Conservation (phyloP, 2,329 filamentous ascomycete genomes). For the Cryphonectria nitschkei region DNA sequence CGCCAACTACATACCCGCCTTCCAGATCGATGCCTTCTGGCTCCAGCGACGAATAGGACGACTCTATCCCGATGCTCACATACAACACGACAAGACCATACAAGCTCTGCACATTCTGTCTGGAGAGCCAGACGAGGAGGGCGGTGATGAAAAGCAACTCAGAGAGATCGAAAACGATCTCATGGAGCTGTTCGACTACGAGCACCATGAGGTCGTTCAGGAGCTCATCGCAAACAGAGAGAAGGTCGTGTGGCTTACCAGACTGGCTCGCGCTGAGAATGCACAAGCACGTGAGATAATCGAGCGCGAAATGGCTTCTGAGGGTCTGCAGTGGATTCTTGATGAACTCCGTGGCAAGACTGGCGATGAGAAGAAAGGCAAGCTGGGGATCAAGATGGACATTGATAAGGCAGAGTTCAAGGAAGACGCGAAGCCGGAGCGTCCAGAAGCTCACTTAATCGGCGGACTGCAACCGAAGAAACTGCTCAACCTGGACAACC, state of each 20-base stretch:
- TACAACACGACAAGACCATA: slow-evolving; percentile 89
- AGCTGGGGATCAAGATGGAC: slow-evolving; percentile 94
- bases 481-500: slow-evolving; percentile 90
- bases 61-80: slow-evolving; percentile 88
- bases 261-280: slow-evolving; percentile 80
- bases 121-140: slow-evolving; percentile 68
- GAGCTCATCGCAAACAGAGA: slow-evolving; percentile 91
- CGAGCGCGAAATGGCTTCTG: slow-evolving; percentile 88
- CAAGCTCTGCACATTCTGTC: slow-evolving; percentile 82
- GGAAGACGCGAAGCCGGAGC: slow-evolving; percentile 55
- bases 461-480: slow-evolving; percentile 86
- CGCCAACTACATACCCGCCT: slow-evolving; percentile 71
- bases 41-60: slow-evolving; percentile 88
- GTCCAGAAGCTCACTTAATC: slow-evolving; percentile 69
- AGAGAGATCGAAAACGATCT: slow-evolving; percentile 97
- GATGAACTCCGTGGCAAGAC: slow-evolving; percentile 83
- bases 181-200: slow-evolving; percentile 98
- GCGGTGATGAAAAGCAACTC: slow-evolving; percentile 81
- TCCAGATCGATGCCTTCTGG: slow-evolving; percentile 98
- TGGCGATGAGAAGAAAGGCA: slow-evolving; percentile 62
- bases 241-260: slow-evolving; percentile 94
- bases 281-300: slow-evolving; percentile 75
- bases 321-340: slow-evolving; percentile 83
- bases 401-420: slow-evolving; percentile 71
- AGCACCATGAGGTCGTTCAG: slow-evolving; percentile 89